Base-by-base conservation (phyloP, 768 basidiomycete genomes). In the Panellus pusillus region DNA sequence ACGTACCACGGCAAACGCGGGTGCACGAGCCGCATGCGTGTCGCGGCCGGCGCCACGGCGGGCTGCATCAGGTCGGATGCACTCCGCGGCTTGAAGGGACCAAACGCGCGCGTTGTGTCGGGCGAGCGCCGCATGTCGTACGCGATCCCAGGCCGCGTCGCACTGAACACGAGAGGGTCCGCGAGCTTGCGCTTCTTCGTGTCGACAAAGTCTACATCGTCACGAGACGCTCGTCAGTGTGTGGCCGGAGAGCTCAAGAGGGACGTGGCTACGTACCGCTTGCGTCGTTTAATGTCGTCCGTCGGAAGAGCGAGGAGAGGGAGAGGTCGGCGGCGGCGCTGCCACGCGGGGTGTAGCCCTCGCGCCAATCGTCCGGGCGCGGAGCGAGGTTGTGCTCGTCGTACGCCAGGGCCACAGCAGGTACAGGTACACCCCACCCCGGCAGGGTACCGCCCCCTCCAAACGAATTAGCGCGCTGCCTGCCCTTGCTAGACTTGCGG, bases 1-100 rank as follows among this genome's bases (percentile, higher is more conserved):
- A 81, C 72, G 59, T 72, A 76, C 80, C 80, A 81, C 18, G 80
- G 80, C 9, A 78, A 63, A 47, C 69, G 70, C 1, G 69, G 54
- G 61, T 77, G 75, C 58, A 73, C 76, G 47, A 81, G 58, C 24
- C 75, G 74, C 74, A 81, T 79, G 56, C 64, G 65, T 15, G 61
- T 61, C 9, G 74, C 65, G 8, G 73, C 72, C 1, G 80, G 80
- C 44, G 68, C 69, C 18, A 75, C 76, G 24, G 70, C 73, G 31
- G 73, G 72, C 35, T 72, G 72, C 28, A 65, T 63, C 60, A 80
- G 68, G 54, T 80, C 79, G 41, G 20, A 6, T 18, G n/a, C 32
- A 15, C 20, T 47, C n/a, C 13, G 28, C 2, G 56, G 56, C 46
- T 27, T 27, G 47, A 52, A 57, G 19, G 14, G 4, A 7, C 56